Conservation (phyloP, 1,284 basidiomycete species). For the Cryptococcus jaspeensis region DNA sequence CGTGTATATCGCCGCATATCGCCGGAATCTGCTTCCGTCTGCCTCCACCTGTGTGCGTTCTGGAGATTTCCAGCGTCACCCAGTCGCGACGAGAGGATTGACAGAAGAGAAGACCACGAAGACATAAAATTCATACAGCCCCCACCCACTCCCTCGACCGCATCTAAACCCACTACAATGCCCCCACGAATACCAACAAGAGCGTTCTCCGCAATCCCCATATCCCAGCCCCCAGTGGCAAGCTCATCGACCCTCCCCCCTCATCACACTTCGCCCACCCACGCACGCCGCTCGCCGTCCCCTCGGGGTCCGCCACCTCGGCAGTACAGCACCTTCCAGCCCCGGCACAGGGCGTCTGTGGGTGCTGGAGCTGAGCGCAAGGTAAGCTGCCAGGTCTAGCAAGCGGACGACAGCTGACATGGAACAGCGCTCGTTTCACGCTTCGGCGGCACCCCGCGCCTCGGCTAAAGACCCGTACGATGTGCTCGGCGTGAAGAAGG, state of each 20-base stretch:
- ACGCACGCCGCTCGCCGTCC: slow-evolving; percentile 9
- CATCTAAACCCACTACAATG: slow-evolving; percentile 16
- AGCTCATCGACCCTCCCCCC: slow-evolving; percentile 31
- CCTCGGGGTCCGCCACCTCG: slow-evolving; percentile 3
- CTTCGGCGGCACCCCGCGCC: slow-evolving; percentile 59
- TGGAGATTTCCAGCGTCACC: too few relatives aligned
- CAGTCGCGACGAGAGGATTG: too few relatives aligned
- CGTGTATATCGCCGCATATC: neutral
- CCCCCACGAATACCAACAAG: slow-evolving; percentile 37
- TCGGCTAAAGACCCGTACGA: slow-evolving; percentile 85
- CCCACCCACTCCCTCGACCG: too few relatives aligned
- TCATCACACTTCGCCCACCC: slow-evolving; percentile 12
- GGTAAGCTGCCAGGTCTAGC: neutral
- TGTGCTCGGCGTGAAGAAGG: slow-evolving; percentile 81
- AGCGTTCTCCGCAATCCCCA: slow-evolving; percentile 29
- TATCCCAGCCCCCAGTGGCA: slow-evolving; percentile 25
- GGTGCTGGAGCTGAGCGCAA: neutral
- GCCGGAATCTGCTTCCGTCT: slow-evolving; percentile 5
- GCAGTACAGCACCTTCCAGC: slow-evolving; percentile 5
- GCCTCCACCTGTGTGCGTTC: slow-evolving; percentile 2
- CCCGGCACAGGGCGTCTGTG: neutral
- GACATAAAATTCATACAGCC: too few relatives aligned
- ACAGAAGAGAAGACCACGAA: too few relatives aligned
- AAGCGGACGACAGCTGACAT: neutral
- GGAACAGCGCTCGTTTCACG: slow-evolving; percentile 70